A percentile compares a stretch with the other conserved stretches of the same genome.
Conservation (phyloP, 164 flowering plant species). For the Stephania yunnanensis region DNA sequence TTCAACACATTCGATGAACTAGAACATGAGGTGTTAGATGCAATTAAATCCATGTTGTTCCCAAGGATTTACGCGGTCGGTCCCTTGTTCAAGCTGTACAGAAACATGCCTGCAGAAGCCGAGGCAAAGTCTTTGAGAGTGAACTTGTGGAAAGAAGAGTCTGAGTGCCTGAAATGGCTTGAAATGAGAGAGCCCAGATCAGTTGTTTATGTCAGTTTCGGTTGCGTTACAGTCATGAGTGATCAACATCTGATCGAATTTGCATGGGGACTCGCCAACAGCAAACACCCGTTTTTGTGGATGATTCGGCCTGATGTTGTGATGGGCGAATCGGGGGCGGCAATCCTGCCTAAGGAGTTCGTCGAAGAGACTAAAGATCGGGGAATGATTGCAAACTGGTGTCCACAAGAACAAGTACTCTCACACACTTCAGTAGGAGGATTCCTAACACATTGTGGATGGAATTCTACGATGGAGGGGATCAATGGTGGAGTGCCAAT, state of each 20-base stretch:
- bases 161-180: slow-evolving; percentile 28
- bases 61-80: slow-evolving; percentile 30
- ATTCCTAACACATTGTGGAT: slow-evolving; percentile 38
- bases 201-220: slow-evolving; percentile 33
- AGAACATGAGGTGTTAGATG: slow-evolving; percentile 28
- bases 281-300: slow-evolving; percentile 34
- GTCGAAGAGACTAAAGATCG: slow-evolving; percentile 19
- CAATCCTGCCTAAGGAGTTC: slow-evolving; percentile 22
- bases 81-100: slow-evolving; percentile 16
- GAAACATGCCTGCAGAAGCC: neutral
- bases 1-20: slow-evolving; percentile 33
- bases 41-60: slow-evolving; percentile 12
- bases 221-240: slow-evolving; percentile 28
- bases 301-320: slow-evolving; percentile 32
- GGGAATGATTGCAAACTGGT: slow-evolving; percentile 30
- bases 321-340: slow-evolving; percentile 23
- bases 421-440: slow-evolving; percentile 30
- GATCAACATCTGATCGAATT: slow-evolving; percentile 26
- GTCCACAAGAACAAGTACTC: slow-evolving; percentile 33
- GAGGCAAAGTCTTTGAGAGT: slow-evolving; percentile 14
- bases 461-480: slow-evolving; percentile 41
- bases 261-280: slow-evolving; percentile 38
- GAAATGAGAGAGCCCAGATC: slow-evolving; percentile 18
- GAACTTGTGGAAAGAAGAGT: slow-evolving; percentile 36
- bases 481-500: slow-evolving; percentile 30